phyloP scores from a whole-genome alignment of 345 rosid genomes.

The Syzygium oleosum region DNA sequence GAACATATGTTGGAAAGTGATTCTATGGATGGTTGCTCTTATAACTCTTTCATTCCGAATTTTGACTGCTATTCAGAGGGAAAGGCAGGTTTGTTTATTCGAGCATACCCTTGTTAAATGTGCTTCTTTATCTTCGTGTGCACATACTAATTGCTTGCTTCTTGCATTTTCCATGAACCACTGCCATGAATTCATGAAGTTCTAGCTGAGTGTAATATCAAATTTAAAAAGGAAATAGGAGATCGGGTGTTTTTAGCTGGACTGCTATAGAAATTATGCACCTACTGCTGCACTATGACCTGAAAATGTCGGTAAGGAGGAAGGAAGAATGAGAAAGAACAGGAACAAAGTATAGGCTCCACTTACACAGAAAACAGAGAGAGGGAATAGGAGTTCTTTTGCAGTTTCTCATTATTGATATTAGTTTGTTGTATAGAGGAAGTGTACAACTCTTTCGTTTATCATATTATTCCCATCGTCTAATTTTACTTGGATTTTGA shows the following conservation, averaged over 20 bases:
- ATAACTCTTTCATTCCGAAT: slow-evolving; percentile 47
- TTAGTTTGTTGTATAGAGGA: not conserved
- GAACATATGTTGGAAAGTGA: slow-evolving; percentile 32
- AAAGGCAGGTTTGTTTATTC: slow-evolving; percentile 48
- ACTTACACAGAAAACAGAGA: not conserved
- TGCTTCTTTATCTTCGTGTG: not conserved
- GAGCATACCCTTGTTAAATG: not conserved
- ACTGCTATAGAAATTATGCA: not conserved
- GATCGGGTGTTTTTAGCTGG: not conserved
- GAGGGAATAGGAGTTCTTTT: not conserved
- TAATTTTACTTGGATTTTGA: not conserved
- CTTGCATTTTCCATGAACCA: not conserved
- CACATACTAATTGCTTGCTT: not conserved
- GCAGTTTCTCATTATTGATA: not conserved
- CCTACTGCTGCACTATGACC: not conserved
- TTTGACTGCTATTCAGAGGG: slow-evolving; percentile 47
- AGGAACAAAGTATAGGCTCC: not conserved
- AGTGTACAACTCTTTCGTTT: not conserved
- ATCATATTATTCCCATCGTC: not conserved
- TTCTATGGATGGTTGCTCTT: slow-evolving; percentile 38
- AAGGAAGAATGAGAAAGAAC: not conserved
- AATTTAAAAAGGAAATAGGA: not conserved
- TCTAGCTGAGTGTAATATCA: not conserved
- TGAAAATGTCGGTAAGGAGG: not conserved
- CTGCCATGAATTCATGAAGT: not conserved